A percentile compares a stretch with the other conserved stretches of the same genome.
Conservation (phyloP, 2,329 filamentous ascomycete species). For the Rosellinia necatrix region DNA sequence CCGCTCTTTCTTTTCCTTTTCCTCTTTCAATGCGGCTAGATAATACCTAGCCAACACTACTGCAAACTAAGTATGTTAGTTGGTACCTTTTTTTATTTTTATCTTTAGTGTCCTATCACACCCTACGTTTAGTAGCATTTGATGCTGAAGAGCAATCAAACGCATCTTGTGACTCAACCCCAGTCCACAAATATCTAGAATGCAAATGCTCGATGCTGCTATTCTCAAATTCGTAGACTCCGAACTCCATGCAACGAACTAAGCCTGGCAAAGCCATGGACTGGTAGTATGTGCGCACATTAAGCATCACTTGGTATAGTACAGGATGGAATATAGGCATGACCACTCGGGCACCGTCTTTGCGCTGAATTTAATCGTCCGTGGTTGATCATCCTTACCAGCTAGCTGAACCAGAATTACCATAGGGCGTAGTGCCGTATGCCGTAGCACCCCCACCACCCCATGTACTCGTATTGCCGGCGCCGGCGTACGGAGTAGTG, state of each 20-base stretch:
- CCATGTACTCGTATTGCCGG: conserved; percentile 66
- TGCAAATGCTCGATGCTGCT: conserved; percentile 9
- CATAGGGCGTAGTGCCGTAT: conserved; percentile 53
- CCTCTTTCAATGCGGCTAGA: background rate
- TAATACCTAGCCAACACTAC: background rate
- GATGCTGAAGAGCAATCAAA: background rate
- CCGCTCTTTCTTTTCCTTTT: background rate
- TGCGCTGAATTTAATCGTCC: background rate
- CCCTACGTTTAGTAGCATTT: background rate
- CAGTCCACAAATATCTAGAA: conserved; percentile 1
- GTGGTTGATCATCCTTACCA: conserved; percentile 47
- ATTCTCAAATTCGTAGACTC: conserved; percentile 20
- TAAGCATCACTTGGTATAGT: conserved; percentile 23
- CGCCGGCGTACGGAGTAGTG: conserved; percentile 68
- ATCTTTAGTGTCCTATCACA: background rate
- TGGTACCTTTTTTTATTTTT: background rate
- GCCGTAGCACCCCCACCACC: conserved; percentile 55
- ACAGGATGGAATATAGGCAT: conserved; percentile 17
- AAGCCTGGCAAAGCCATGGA: conserved; percentile 11
- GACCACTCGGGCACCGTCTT: conserved; percentile 26
- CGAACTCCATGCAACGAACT: conserved; percentile 32
- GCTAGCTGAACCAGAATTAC: conserved; percentile 55
- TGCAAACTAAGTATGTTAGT: background rate
- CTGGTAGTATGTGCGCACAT: background rate
- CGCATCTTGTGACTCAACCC: background rate